Base-by-base conservation (phyloP, 371 early-diverging fungal species). In the Rhizopus sp. region DNA sequence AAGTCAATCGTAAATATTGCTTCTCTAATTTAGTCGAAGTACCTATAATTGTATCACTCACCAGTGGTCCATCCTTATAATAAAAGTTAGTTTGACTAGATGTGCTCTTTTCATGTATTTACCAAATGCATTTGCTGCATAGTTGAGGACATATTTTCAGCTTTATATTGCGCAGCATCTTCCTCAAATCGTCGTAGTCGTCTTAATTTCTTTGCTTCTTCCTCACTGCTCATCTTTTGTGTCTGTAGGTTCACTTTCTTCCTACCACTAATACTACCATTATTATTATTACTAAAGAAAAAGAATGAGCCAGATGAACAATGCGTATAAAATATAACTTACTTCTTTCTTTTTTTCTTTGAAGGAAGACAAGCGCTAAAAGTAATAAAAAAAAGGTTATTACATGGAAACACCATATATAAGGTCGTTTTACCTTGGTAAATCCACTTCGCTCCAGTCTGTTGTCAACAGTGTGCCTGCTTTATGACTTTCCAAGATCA, bases 1-100 rank as follows among this genome's bases (percentile, higher is more conserved):
- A 88, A 4, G 98, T 98, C 57, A 98, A 78, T 42, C 98, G 77
- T 39, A 97, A 64, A 69, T 95, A 98, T 48, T 73, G 73, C 72
- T 97, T 97, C 64, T 96, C 97, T 15, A 97, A 75, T 55, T 82
- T 71, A 13, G 78, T 73, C 54, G 87, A 83, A 3, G 95, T 95
- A 35, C 98, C 98, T 23, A 96, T 88, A 55, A 98, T 89, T 2
- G 94, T 89, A 49, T 88, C 70, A 53, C 85, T 80, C 86, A 88
- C 88, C 59, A 88, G 87, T 55, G 85, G 82, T 32, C 86, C 89
- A 58, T 91, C 92, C 59, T 77, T 57, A 3, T 53, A 51, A 9
- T 60, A 56, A 33, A 59, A 23, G 23, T 23, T 23, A 23, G 23
- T 47, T 47, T 47, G 29, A 30, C 15, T 47, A 23, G 23, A 23